phyloP scores from a whole-genome alignment of 352 stramenopile genomes.

The Pythium phragmitis region DNA sequence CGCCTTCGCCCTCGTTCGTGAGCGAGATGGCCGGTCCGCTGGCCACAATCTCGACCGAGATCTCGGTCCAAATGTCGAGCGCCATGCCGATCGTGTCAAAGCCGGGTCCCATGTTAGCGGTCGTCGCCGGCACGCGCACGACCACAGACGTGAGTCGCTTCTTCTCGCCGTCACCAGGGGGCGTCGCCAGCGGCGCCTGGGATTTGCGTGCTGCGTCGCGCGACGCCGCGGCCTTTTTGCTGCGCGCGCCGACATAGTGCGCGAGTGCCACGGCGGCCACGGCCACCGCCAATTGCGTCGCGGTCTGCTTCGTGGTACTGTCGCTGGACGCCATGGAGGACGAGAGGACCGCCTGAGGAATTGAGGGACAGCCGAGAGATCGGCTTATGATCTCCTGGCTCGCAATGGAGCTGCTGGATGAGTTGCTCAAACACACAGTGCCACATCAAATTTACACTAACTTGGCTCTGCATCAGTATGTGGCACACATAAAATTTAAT shows the following conservation, averaged over 20 bases:
- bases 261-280: conserved; percentile 52
- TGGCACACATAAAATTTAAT: conserved; percentile 5
- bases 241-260: conserved; percentile 62
- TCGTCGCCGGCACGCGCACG: conserved; percentile 97
- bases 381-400: neutral
- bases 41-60: conserved; percentile 91
- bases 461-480: neutral
- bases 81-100: conserved; percentile 98
- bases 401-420: conserved; percentile 6
- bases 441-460: conserved; percentile 4
- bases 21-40: conserved; percentile 88
- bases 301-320: conserved; percentile 32
- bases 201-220: neutral
- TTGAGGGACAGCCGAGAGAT: neutral
- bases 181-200: neutral
- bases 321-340: conserved; percentile 2
- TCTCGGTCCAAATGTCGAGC: conserved; percentile 99
- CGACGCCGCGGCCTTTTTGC: conserved; percentile 26
- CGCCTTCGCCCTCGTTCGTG: conserved; percentile 96
- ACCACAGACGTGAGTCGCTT: conserved; percentile 87
- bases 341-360: neutral
- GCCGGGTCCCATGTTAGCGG: conserved; percentile 97
- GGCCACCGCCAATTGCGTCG: conserved; percentile 57
- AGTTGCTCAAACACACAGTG: conserved; percentile 19
- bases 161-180: conserved; percentile 41